Percentiles rank a stretch among this genome's conserved stretches.
phyloP scores from a whole-genome alignment of 2,329 filamentous ascomycete genomes.

The Fusarium incarnatum region DNA sequence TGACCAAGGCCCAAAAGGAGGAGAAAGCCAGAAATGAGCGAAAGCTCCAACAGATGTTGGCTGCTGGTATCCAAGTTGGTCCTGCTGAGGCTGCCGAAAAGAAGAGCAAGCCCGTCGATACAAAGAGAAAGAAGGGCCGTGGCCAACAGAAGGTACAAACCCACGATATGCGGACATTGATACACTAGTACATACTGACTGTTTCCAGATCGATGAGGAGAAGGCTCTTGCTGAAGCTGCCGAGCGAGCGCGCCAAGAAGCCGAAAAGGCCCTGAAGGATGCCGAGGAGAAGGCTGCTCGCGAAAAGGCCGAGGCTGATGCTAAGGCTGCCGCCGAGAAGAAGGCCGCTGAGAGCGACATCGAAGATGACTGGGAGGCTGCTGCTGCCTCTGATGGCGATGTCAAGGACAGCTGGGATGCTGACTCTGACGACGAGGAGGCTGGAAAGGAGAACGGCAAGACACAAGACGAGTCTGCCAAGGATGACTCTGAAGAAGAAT shows the following conservation, averaged over 20 bases:
- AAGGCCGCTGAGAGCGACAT: constrained; percentile 69
- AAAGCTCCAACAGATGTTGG: constrained; percentile 87
- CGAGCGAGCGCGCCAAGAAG: constrained; percentile 75
- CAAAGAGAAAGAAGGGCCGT: constrained; percentile 81
- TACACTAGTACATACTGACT: constrained; percentile 20
- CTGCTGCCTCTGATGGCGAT: constrained; percentile 80
- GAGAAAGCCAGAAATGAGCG: constrained; percentile 82
- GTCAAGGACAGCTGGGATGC: constrained; percentile 98
- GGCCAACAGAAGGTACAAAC: constrained; percentile 64
- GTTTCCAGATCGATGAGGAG: constrained; percentile 75
- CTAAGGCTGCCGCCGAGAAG: constrained; percentile 65
- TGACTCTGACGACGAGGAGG: constrained; percentile 77
- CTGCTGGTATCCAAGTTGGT: constrained; percentile 78
- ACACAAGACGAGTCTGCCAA: constrained; percentile 45
- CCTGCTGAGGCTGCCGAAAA: constrained; percentile 68
- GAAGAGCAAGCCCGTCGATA: constrained; percentile 83
- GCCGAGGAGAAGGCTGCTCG: constrained; percentile 70
- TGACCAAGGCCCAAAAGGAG: constrained; percentile 87
- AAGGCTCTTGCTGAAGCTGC: constrained; percentile 81
- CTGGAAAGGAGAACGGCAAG: constrained; percentile 61
- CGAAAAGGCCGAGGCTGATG: constrained; percentile 68
- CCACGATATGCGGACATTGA: not conserved
- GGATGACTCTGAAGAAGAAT: constrained; percentile 73
- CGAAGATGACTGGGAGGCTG: constrained; percentile 89
- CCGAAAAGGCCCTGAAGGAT: constrained; percentile 73